Conservation (phyloP, 2,329 filamentous ascomycete species). For the Teratosphaeriaceae sp. region DNA sequence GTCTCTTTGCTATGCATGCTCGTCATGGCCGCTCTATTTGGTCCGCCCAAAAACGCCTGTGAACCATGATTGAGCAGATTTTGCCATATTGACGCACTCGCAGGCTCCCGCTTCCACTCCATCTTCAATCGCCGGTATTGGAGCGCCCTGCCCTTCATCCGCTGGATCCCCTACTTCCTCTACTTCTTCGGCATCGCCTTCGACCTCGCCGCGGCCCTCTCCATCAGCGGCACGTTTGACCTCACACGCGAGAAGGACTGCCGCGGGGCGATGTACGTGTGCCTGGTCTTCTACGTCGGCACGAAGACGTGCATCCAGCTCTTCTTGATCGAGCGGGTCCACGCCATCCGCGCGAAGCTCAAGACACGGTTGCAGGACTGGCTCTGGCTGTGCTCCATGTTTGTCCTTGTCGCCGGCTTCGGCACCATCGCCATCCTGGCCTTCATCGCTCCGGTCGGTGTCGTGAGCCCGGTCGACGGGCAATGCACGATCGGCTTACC, state of each 20-base stretch:
- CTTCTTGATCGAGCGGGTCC: slow-evolving; percentile 37
- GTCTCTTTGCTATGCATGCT: slow-evolving; percentile 24
- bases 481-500: slow-evolving; percentile 36
- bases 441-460: slow-evolving; percentile 25
- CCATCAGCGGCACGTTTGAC: slow-evolving; percentile 26
- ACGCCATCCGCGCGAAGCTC: slow-evolving; percentile 29
- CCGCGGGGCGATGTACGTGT: slow-evolving; percentile 30
- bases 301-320: slow-evolving; percentile 33
- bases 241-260: slow-evolving; percentile 24
- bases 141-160: slow-evolving; percentile 23
- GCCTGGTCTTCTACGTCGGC: slow-evolving; percentile 31
- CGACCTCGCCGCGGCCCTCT: slow-evolving; percentile 27
- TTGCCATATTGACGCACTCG: neutral
- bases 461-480: slow-evolving; percentile 25
- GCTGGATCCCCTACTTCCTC: slow-evolving; percentile 28
- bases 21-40: slow-evolving; percentile 21
- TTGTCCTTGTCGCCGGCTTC: slow-evolving; percentile 13
- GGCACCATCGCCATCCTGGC: slow-evolving; percentile 16
- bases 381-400: slow-evolving; percentile 30
- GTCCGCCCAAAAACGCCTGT: slow-evolving; percentile 14
- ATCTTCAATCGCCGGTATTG: slow-evolving; percentile 14
- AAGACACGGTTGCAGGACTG: slow-evolving; percentile 27
- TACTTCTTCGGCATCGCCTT: slow-evolving; percentile 32
- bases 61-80: neutral
- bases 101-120: slow-evolving; percentile 23